These are phyloP conservation scores for Yarrowia yakushimensis DNA, from an alignment of 805 yeast genomes.

Conservation along the genomic window DNA sequence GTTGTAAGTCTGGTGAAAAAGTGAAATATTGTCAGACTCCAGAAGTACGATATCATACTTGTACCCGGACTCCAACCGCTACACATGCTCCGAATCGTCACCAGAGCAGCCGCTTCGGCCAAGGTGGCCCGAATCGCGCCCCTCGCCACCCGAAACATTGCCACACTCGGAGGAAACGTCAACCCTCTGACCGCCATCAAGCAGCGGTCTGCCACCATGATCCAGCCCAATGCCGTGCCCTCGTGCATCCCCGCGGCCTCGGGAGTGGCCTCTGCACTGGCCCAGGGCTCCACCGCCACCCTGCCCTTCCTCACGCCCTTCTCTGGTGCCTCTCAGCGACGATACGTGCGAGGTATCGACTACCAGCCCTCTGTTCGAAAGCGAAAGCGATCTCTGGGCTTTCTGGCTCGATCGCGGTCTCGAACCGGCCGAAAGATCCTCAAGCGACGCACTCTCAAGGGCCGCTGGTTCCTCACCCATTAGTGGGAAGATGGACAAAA, in stretches of 20 bases:
- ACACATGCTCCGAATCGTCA: conserved; percentile 1
- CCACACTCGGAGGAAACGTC: conserved; percentile 1
- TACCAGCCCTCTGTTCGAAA: conserved; percentile 90
- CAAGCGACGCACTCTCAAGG: conserved; percentile 75
- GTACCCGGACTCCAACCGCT: too few species aligned
- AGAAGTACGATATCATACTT: too few species aligned
- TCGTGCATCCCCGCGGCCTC: conserved; percentile 12
- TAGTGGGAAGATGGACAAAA: conserved; percentile 39
- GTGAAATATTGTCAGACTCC: neutral
- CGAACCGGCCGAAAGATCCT: conserved; percentile 75
- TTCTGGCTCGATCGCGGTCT: conserved; percentile 74
- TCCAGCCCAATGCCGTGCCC: conserved; percentile 21
- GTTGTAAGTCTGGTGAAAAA: too few species aligned
- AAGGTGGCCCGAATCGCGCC: neutral
- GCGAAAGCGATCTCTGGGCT: conserved; percentile 87
- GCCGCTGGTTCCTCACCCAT: conserved; percentile 89
- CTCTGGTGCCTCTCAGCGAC: conserved; percentile 41
- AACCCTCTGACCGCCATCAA: conserved; percentile 23
- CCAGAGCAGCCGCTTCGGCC: neutral
- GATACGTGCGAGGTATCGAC: conserved; percentile 92
- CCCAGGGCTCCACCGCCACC: conserved; percentile 16
- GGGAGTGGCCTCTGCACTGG: conserved; percentile 13
- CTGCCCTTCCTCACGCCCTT: conserved; percentile 17
- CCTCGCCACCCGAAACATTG: neutral
- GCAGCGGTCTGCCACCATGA: conserved; percentile 18